phyloP scores from a whole-genome alignment of 345 rosid genomes.

The Alliaria petiolata region DNA sequence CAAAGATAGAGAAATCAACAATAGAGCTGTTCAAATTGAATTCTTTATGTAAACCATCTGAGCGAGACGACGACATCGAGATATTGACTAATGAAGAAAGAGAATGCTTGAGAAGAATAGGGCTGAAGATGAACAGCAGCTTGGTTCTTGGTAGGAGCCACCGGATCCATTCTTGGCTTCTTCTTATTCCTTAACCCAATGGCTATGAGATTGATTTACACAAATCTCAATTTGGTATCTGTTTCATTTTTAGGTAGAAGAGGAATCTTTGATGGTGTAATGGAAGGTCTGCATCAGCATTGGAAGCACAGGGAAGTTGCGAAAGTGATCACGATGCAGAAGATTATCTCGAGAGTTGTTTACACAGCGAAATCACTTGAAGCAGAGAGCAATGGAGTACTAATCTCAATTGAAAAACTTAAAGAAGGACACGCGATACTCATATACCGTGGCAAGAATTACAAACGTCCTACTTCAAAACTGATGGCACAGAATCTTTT shows the following conservation, averaged over 20 bases:
- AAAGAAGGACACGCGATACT: conserved; percentile 73
- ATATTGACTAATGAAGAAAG: conserved; percentile 74
- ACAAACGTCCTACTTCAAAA: conserved; percentile 65
- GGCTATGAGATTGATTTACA: not conserved
- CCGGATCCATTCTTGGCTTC: not conserved
- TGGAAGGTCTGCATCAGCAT: conserved; percentile 87
- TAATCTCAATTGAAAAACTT: conserved; percentile 68
- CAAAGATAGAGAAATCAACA: conserved; percentile 53
- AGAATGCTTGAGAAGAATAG: conserved; percentile 66
- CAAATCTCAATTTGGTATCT: not conserved
- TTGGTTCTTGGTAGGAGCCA: conserved; percentile 63
- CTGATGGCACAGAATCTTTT: conserved; percentile 51
- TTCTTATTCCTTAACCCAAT: not conserved
- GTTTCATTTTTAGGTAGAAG: conserved; percentile 57
- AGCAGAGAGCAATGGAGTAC: conserved; percentile 74
- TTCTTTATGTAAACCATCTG: conserved; percentile 46
- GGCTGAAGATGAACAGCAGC: conserved; percentile 57
- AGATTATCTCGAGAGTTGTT: conserved; percentile 46
- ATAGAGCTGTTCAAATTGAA: conserved; percentile 50
- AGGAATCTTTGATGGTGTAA: conserved; percentile 78
- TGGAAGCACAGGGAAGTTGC: conserved; percentile 90
- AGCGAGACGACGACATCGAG: conserved; percentile 53
- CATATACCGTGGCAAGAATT: conserved; percentile 82
- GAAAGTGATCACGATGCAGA: conserved; percentile 79
- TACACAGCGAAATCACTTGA: conserved; percentile 62